phyloP scores from a whole-genome alignment of 140 eudicot genomes.

The Ambrosia hybrid region DNA sequence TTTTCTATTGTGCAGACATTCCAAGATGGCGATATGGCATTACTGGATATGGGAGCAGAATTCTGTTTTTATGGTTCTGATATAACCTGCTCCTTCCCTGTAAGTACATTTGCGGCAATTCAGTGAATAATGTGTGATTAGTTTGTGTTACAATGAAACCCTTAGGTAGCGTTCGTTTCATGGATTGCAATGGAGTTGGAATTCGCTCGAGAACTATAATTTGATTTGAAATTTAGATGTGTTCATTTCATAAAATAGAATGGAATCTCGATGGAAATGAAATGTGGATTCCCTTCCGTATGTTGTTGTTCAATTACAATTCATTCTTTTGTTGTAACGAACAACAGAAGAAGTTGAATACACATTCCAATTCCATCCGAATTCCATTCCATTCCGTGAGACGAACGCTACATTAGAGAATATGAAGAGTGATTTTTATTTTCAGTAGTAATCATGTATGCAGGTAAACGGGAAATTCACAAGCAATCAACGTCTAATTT shows the following conservation, averaged over 20 bases:
- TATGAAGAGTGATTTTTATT: not conserved
- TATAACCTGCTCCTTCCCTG: constrained; percentile 97
- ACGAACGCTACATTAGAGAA: not conserved
- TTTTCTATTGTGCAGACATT: constrained; percentile 50
- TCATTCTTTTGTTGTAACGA: too few species aligned
- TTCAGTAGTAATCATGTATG: constrained; percentile 25
- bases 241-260: too few species aligned
- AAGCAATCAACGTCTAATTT: constrained; percentile 69
- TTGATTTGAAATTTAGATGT: too few species aligned
- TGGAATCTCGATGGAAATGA: too few species aligned
- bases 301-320: too few species aligned
- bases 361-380: too few species aligned
- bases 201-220: too few species aligned
- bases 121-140: constrained; percentile 9
- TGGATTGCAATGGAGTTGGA: too few species aligned
- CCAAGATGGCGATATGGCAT: constrained; percentile 88
- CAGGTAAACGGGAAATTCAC: constrained; percentile 97
- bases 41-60: constrained; percentile 98
- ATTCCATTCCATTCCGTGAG: too few species aligned
- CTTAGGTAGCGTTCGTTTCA: not conserved
- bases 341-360: too few species aligned
- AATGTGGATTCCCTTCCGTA: too few species aligned
- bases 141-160: not conserved
- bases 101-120: constrained; percentile 38
- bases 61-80: constrained; percentile 91